Base-by-base conservation (phyloP, 225 moss, liverwort and hornwort genomes). In the Physcomitrellopsis africana region DNA sequence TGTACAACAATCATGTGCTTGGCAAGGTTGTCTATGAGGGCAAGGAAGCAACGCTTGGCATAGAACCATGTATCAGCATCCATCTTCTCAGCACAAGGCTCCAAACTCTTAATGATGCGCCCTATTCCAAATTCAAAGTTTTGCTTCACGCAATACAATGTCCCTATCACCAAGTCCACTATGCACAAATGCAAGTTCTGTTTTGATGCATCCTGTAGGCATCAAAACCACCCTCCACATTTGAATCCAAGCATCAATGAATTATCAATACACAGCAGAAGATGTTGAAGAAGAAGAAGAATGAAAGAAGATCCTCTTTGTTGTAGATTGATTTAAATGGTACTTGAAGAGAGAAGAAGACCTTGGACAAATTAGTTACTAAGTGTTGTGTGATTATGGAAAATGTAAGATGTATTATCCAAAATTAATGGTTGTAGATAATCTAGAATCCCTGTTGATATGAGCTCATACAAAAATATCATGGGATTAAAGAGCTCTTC, bases 81-180 rank as follows among this genome's bases (percentile, higher is more conserved):
- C 52, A 96, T 74, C 72, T 92, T 96, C 51, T 89, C 86, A 20
- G 15, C 82, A 23, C 85, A 91, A 49, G 96, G 96, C 70, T 91
- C 85, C 70, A 96, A 72, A 64, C 91, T 96, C 71, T 94, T 96
- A 67, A 96, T 92, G 9, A 94, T 76, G 9, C 92, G 86, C 15
- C 89, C 72, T 4, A 94, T 88, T 23, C 96, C 96, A 83, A 94
- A 96, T 79, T 96, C 94, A 72, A 96, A 96, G 69, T 96, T 96
- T 72, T 94, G 91, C 60, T 96, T 92, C 23, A 89, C 85, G 72
- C 96, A 92, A 74, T 96, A 96, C 1, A 96, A 42, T 7, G 96
- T 96, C 14, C 96, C 96, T 46, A 96, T 87, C 43, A 94, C 96
- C 48, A 96, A 70, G 47, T 96, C 91, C n/a, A 96, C 85, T 3